Conservation (phyloP, 768 basidiomycete genomes). For the Lactifluus subvellereus region DNA sequence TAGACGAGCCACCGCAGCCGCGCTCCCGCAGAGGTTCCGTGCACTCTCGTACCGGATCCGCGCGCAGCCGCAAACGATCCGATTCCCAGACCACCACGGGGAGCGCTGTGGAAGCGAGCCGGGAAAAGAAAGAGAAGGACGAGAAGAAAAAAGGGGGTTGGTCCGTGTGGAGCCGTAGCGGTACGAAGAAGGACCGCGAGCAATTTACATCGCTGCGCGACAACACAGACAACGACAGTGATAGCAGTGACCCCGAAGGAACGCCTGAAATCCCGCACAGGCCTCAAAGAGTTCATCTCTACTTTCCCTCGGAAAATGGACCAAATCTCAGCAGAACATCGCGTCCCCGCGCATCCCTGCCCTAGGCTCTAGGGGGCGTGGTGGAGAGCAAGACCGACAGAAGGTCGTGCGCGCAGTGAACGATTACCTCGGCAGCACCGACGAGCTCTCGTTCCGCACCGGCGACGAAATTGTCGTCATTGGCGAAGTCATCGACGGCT, state of each 20-base stretch:
- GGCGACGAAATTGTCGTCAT: conserved; percentile 74
- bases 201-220: conserved; percentile 51
- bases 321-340: conserved; percentile 14
- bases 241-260: conserved; percentile 26
- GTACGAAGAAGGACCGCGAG: conserved; percentile 32
- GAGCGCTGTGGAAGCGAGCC: conserved; percentile 34
- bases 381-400: conserved; percentile 9
- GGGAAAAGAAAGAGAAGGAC: conserved; percentile 38
- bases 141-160: conserved; percentile 54
- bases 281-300: conserved; percentile 10
- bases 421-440: conserved; percentile 67
- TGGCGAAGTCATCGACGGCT: conserved; percentile 79
- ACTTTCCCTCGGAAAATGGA: conserved; percentile 20
- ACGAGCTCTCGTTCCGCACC: conserved; percentile 69
- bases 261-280: conserved; percentile 28
- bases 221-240: conserved; percentile 40
- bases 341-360: conserved; percentile 13
- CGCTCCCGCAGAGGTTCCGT: conserved; percentile 27
- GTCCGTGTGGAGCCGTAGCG: conserved; percentile 17
- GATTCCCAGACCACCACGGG: conserved; percentile 46
- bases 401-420: conserved; percentile 61
- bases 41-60: conserved; percentile 40
- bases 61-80: conserved; percentile 51
- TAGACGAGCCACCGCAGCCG: conserved; percentile 6
- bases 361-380: conserved; percentile 34